phyloP scores from a whole-genome alignment of 2,329 filamentous ascomycete genomes.

The Trichoderma lentiforme region DNA sequence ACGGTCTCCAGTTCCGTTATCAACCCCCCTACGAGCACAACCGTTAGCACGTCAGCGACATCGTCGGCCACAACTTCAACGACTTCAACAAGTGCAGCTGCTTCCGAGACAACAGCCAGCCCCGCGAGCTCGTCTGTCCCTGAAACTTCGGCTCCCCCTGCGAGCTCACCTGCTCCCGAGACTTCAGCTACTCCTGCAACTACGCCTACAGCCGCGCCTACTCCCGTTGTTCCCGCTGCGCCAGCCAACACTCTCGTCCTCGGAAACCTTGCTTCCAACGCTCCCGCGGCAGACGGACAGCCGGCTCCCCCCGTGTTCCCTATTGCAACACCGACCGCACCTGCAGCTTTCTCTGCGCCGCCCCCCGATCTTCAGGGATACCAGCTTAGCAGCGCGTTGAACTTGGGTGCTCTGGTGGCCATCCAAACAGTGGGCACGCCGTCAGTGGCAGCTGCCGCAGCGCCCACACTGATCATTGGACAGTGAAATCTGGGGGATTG shows the following conservation, averaged over 20 bases:
- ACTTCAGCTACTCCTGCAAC: not conserved
- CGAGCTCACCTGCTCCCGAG: not conserved
- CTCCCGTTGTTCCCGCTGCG: not conserved
- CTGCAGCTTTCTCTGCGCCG: constrained; percentile 4
- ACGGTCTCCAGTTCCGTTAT: not conserved
- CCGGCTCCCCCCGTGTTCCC: not conserved
- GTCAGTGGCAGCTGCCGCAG: not conserved
- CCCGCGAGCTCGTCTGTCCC: not conserved
- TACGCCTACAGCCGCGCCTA: not conserved
- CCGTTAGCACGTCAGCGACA: not conserved
- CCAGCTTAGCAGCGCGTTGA: constrained; percentile 2
- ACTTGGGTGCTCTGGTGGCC: constrained; percentile 8
- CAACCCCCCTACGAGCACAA: not conserved
- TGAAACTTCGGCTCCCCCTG: not conserved
- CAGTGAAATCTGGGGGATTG: not conserved
- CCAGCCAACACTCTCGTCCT: constrained; percentile 11
- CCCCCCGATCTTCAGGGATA: constrained; percentile 12
- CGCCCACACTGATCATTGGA: not conserved
- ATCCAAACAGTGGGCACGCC: not conserved
- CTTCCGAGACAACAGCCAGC: not conserved
- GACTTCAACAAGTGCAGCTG: not conserved
- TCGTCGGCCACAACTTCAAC: not conserved
- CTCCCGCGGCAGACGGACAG: constrained; percentile 1
- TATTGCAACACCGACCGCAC: constrained; percentile 1
- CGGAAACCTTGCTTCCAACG: not conserved